Base-by-base conservation (phyloP, 495 filamentous ascomycete species). In the Pyronema domesticum region DNA sequence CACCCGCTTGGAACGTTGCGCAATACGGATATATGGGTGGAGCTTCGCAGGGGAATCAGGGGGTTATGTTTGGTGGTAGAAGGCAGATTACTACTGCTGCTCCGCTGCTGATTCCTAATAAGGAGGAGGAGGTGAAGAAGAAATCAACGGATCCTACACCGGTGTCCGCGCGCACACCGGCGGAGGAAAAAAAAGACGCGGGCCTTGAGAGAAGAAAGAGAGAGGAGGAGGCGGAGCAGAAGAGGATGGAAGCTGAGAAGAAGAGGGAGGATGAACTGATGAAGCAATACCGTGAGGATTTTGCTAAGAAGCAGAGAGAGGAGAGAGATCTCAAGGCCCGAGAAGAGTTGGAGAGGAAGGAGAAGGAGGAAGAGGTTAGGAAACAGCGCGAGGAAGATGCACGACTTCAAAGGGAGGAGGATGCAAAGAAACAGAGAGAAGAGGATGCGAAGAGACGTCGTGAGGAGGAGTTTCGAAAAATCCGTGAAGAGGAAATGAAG, bases 21-120 rank as follows among this genome's bases (percentile, higher is more conserved):
- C 93, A 99, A 62, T 99, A 96, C 60, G 89, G 91, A 8, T 96
- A 95, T 68, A 91, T 96, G 85, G 93, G 93, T 48, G 93, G 93
- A 33, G 93, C 93, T 7, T 94, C 84, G 60, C 93, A 99, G 68
- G 89, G 85, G 6, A 96, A 94, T 63, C 79, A 95, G 56, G 93
- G 93, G 15, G 81, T 99, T 57, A 77, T 83, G 6, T 99, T 95
- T 66, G 93, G 93, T 50, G 85, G 79, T 18, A 77, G 87, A 55
- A 76, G 93, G 43, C 93, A 99, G 68, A 96, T 99, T 60, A 96
- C 23, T 30, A 30, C 91, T 1, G 84, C 75, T 57, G 76, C 85
- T 34, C 93, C 93, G 6, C 64, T 78, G 61, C 55, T 85, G 60
- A 40, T 77, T 76, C 3, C 80, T 81, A 60, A 83, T 81, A 59